Evolutionary conservation across 2,329 filamentous ascomycete species (phyloP).

Genomic region (Talaromyces pinophilus): DNA sequence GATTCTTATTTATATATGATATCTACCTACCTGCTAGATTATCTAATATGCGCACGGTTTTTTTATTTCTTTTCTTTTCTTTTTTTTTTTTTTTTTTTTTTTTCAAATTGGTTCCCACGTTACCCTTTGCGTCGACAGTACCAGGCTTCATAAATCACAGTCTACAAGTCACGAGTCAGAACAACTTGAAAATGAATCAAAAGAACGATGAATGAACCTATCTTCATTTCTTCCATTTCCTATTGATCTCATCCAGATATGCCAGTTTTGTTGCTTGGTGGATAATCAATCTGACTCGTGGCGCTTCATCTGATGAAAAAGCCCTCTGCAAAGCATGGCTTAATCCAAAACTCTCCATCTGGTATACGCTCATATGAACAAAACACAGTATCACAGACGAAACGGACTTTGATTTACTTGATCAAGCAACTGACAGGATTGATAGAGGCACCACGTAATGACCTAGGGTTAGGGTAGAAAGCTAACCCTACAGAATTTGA

Average conservation of each 20-base stretch:
- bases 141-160: neutral
- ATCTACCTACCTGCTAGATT: neutral
- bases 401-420: neutral
- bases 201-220: neutral
- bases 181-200: neutral
- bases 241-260: neutral
- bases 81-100: too few relatives aligned
- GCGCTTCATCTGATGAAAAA: neutral
- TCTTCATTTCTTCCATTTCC: neutral
- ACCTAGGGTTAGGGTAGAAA: neutral
- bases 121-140: too few relatives aligned
- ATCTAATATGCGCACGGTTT: neutral
- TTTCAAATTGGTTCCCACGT: too few relatives aligned
- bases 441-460: neutral
- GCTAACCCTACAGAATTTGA: neutral
- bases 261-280: neutral
- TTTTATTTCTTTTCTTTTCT: too few relatives aligned
- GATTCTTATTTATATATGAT: neutral
- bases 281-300: neutral
- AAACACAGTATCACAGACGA: neutral
- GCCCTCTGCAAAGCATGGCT: neutral
- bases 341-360: neutral
- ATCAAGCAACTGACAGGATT: neutral
- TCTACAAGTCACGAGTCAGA: neutral
- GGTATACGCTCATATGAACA: neutral